These are phyloP conservation scores for Penicillium fimorum DNA, from an alignment of 495 filamentous ascomycete species.

Conservation along the genomic window DNA sequence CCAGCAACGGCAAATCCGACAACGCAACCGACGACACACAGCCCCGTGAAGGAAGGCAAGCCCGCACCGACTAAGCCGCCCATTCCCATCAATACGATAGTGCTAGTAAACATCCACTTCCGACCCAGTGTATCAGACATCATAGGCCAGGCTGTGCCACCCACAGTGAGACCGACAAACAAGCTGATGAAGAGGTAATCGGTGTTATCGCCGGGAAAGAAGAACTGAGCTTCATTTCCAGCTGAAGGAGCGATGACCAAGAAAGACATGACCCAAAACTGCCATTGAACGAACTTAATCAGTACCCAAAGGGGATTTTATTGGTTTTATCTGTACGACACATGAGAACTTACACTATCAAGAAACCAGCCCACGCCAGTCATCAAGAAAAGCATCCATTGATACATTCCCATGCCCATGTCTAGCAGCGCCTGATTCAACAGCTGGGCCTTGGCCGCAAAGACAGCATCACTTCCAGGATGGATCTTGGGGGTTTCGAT, in stretches of 20 bases:
- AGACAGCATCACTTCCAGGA: constrained; percentile 20
- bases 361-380: constrained; percentile 69
- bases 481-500: constrained; percentile 8
- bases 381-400: constrained; percentile 71
- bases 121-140: constrained; percentile 28
- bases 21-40: constrained; percentile 24
- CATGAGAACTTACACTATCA: constrained; percentile 36
- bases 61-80: constrained; percentile 30
- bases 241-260: constrained; percentile 14
- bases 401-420: constrained; percentile 77
- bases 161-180: constrained; percentile 25
- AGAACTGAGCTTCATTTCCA: constrained; percentile 20
- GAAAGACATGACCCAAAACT: constrained; percentile 25
- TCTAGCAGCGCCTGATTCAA: constrained; percentile 57
- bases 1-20: constrained; percentile 27
- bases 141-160: constrained; percentile 25
- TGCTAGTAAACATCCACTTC: constrained; percentile 25
- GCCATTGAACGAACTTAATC: neutral
- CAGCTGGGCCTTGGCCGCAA: constrained; percentile 45
- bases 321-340: no score
- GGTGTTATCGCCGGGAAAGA: constrained; percentile 15
- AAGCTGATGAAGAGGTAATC: constrained; percentile 17
- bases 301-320: no score
- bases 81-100: constrained; percentile 26
- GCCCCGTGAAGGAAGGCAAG: constrained; percentile 22